Evolutionary conservation across 2,329 filamentous ascomycete genomes (phyloP), one percentile per base, ranked within the genome.

Genomic region (Talaromyces albobiverticillius): DNA sequence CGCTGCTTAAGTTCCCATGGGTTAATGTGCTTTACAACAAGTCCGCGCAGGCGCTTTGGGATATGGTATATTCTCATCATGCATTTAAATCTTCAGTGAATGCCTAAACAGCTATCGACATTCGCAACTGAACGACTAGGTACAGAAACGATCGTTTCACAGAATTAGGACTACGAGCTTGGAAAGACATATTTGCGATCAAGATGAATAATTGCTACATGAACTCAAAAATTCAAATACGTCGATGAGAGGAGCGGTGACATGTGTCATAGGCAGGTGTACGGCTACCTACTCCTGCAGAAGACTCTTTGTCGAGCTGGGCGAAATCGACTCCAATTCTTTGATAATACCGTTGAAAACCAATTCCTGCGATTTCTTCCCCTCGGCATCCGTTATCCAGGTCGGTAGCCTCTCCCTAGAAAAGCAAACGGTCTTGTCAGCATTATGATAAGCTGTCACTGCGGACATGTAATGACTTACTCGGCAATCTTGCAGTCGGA

Each of bases 321-420:
- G 46, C 13, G 53, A 48, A 36, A 57, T 42, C 8, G 36, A 26
- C 22, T 57, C 55, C 32, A 57, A n/a, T 18, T 57, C 55, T 42
- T 43, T 48, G 13, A 40, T 32, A 11, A 57, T 40, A 23, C 13
- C 22, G 11, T 34, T 25, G 46, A 46, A 57, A 11, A 57, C 18
- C 10, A 45, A 32, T 29, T 51, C 22, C 26, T 54, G 46, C 4
- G 26, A 18, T 23, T 51, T 31, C 31, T 51, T 46, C 13, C 46
- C 55, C 5, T 51, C 34, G 2, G 54, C 51, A 29, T 51, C 32
- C 10, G 46, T 46, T 9, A 57, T 32, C 55, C 55, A 57, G 16
- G 40, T 41, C 6, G 51, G 55, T 5, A 55, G 13, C 32, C 38
- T 36, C 22, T 40, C 2, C 29, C 55, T 57, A 31, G 5, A 34